Evolutionary conservation across 2,329 filamentous ascomycete genomes (phyloP), one percentile per base, ranked within the genome.

Genomic region (Calycina herbarum): DNA sequence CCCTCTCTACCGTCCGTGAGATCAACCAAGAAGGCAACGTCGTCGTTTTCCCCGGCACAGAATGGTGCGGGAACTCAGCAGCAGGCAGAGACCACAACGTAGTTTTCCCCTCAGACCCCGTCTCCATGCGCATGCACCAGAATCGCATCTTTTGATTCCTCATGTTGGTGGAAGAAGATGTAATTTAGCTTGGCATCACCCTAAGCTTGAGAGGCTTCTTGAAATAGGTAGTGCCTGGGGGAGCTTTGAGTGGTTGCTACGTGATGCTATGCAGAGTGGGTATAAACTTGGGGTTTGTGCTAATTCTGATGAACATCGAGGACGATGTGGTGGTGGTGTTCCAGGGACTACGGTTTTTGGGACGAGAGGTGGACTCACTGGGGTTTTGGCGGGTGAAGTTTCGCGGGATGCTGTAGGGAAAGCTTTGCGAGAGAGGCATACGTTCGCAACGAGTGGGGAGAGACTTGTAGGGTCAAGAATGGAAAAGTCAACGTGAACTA

Each of bases 161-260:
- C 77, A 78, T 40, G 77, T 78, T 1, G 77, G 77, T 6, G 76
- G 77, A 1, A 67, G 76, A 8, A 57, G 77, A 17, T 77, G 75
- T 61, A 78, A 77, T 54, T 64, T 78, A 7, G 73, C 72, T 0
- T 78, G 76, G 76, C 76, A 78, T 62, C 76, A 78, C 59, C 77
- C 76, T 2, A 65, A 70, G 5, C 69, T 78, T n/a, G 77, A 78
- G 48, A 69, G 76, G 0, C 70, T 78, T 0, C 42, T 78, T 1
- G 76, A 78, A 65, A 76, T 78, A 48, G 76, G 76, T 1, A 77
- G 76, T 61, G 74, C 76, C 0, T 78, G 77, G 77, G 76, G 76
- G 0, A 62, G 71, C 42, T 76, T 78, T 65, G 77, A 78, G 63
- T 78, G 76, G 77, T 67, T 77, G 11, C 66, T 78, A 2, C 71